phyloP scores from a whole-genome alignment of 805 yeast genomes.

The Lipomyces mesembrius region DNA sequence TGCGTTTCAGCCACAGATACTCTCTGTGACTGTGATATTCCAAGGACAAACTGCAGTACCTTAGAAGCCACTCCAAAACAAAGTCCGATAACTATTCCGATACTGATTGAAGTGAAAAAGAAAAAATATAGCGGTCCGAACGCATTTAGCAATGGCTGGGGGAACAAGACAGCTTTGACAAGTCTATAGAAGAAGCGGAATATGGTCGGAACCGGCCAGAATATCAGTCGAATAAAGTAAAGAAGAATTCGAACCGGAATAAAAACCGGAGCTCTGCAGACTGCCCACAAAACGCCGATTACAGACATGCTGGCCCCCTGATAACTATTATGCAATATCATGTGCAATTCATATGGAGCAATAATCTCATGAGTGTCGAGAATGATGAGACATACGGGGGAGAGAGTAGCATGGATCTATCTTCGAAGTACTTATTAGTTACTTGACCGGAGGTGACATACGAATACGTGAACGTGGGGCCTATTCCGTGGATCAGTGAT shows the following conservation, averaged over 20 bases:
- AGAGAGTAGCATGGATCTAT: not conserved
- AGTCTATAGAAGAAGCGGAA: not conserved
- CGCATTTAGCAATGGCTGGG: slow-evolving; percentile 12
- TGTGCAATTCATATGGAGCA: not conserved
- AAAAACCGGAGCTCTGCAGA: slow-evolving; percentile 15
- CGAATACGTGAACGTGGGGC: not conserved
- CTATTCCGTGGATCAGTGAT: not conserved
- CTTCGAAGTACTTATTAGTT: not conserved
- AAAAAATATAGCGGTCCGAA: slow-evolving; percentile 33
- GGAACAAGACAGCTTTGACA: slow-evolving; percentile 15
- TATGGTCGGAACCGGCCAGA: slow-evolving; percentile 33
- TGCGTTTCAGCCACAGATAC: not conserved
- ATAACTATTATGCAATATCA: not conserved
- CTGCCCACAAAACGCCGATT: slow-evolving; percentile 7
- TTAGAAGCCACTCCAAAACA: slow-evolving; percentile 23
- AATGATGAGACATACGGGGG: not conserved
- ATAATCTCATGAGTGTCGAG: not conserved
- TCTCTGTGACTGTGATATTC: slow-evolving; percentile 10
- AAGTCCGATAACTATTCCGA: slow-evolving; percentile 31
- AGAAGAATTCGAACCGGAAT: slow-evolving; percentile 9
- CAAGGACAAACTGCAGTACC: slow-evolving; percentile 25
- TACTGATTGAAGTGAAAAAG: slow-evolving; percentile 28
- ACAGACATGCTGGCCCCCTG: slow-evolving; percentile 1
- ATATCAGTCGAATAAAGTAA: slow-evolving; percentile 9
- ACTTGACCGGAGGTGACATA: not conserved